Base-by-base conservation (phyloP, 73 alveolate genomes). In the Tetrahymena malaccensis region DNA sequence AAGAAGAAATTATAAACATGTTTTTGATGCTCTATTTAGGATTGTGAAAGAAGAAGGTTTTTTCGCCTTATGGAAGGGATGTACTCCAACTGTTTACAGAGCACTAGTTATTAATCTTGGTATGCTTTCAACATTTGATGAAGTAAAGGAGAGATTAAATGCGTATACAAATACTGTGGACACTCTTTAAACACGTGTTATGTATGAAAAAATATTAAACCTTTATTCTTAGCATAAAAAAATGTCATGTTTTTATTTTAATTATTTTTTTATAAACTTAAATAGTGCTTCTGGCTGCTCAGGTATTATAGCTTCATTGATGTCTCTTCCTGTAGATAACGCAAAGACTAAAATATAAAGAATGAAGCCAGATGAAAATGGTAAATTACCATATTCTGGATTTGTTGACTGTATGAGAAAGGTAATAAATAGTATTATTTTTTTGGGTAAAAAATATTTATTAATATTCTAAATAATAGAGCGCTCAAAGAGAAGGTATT, bases 291-390 rank as follows among this genome's bases (percentile, higher is more conserved):
- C 97, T 85, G 97, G 95, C 12, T 93, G 95, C 33, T 98, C 99
- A 11, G 99, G 99, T 25, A 96, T 97, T 94, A 96, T 98, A 70
- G 98, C 99, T 93, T 96, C 99, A 70, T 94, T 98, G 93, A 96
- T 97, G 96, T 98, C 99, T 55, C 97, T 99, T 35, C 99, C 99
- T 34, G 98, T 98, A 37, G 99, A 99, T 93, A 98, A 98, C 95
- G 98, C 98, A 34, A 98, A 98, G 96, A 98, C 99, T 25, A 98
- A 98, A 95, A 96, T 98, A 93, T 96, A 98, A 97, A 98, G 97
- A 94, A 96, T 96, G 98, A 96, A 96, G 96, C 96, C 96, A 89
- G 93, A 38, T 34, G 97, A 98, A 22, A 97, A 97, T 94, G 99
- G 99, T 13, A 94, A 96, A 12, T 84, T 57, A 40, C 98, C 98